Evolutionary conservation across 305 asterid genomes (phyloP), one percentile per base, ranked within the genome.

Genomic region (Solanum chacoense): DNA sequence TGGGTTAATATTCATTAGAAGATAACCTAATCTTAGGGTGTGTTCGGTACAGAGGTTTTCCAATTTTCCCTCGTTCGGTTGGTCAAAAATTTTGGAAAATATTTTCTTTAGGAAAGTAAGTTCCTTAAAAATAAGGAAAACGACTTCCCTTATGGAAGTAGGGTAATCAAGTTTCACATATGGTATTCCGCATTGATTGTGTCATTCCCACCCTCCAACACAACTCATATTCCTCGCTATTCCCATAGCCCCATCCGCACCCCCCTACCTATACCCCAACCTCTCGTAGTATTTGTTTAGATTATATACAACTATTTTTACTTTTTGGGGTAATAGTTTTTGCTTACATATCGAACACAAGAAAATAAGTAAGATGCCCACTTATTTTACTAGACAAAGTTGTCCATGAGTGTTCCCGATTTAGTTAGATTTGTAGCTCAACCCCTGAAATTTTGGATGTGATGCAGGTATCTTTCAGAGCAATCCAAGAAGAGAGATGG

Each of bases 401-500:
- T 18, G 3, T 55, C 67, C 67, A 18, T 7, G 4, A 18, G 69
- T 28, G 71, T 18, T 45, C 22, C 71, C 36, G 2, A 18, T 45
- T 76, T 3, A 35, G 40, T 29, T 45, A 81, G 18, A 42, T 18
- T 81, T 81, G 4, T 45, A 29, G 72, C 86, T 81, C 35, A 81
- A 29, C 40, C 40, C 69, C 37, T 18, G 37, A 42, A 1, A 45
- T 45, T 40, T 81, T 45, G 28, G 6, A 45, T 81, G 72, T 29
- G 72, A 45, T 81, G 86, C 86, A 81, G 86, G 40, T 81, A 45
- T 86, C 87, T 91, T 71, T 88, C 91, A 8, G 91, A 90, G 89
- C 92, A 90, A 73, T 91, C 90, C 22, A 88, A 88, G 87, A 88
- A 89, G 84, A 90, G 88, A 81, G 90, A 84, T 3, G 87, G 81